phyloP scores from a whole-genome alignment of 176 grass and related monocot species.

The Ananas comosus region DNA sequence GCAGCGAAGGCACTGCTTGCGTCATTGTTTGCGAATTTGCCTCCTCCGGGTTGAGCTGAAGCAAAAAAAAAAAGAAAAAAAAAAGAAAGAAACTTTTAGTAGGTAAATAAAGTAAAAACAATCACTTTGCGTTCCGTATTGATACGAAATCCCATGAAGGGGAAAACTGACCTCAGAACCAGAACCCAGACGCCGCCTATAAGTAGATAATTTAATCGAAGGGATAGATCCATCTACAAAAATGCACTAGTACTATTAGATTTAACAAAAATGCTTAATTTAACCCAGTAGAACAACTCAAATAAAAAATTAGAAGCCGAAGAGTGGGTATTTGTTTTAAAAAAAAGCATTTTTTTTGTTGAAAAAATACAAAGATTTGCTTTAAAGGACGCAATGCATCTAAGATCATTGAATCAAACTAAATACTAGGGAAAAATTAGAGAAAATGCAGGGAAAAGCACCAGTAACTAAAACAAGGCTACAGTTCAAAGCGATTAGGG shows the following conservation, averaged over 20 bases:
- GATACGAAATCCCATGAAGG: background rate
- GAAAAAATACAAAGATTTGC: background rate
- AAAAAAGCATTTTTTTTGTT: background rate
- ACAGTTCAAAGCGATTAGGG: slow-evolving; percentile 89
- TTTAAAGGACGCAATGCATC: no score
- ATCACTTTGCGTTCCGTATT: no score
- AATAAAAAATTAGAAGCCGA: background rate
- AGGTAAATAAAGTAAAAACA: background rate
- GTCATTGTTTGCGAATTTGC: slow-evolving; percentile 37
- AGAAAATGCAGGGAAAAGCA: background rate
- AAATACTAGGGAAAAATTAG: background rate
- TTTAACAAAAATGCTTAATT: no score
- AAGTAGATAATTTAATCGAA: slow-evolving; percentile 86
- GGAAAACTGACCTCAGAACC: slow-evolving; percentile 28
- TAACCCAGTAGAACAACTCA: no score
- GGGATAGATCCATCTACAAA: slow-evolving; percentile 83
- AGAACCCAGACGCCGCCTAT: slow-evolving; percentile 63
- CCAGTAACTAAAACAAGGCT: slow-evolving; percentile 75
- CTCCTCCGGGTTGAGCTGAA: slow-evolving; percentile 39
- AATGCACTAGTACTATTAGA: background rate
- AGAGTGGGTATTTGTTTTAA: background rate
- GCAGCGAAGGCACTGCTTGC: slow-evolving; percentile 46
- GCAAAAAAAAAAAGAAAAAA: slow-evolving; percentile 8
- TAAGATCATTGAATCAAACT: background rate
- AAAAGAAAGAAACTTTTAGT: background rate